Evolutionary conservation across 108 stramenopile species (phyloP).

Genomic region (Cylindrotheca closterium): DNA sequence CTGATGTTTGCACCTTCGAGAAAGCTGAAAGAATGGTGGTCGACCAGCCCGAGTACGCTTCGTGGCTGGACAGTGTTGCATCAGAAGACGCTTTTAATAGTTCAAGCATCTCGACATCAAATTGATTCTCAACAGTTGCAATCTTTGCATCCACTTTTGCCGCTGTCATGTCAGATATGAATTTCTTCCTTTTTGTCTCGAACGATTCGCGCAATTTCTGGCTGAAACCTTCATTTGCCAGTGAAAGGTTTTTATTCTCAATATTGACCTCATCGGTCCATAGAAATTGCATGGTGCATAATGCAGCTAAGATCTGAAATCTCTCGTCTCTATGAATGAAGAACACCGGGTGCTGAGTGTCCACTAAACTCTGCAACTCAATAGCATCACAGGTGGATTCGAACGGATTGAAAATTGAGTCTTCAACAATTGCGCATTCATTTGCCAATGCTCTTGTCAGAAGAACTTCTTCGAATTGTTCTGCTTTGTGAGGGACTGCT

Average conservation of each 20-base stretch:
- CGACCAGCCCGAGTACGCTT: constrained; percentile 9
- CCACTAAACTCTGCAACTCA: constrained; percentile 44
- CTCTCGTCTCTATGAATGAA: constrained; percentile 39
- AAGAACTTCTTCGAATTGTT: constrained; percentile 47
- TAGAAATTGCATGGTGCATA: constrained; percentile 78
- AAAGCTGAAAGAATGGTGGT: constrained; percentile 35
- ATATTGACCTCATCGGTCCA: constrained; percentile 60
- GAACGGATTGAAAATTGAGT: constrained; percentile 35
- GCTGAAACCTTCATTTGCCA: constrained; percentile 7
- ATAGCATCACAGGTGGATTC: constrained; percentile 18
- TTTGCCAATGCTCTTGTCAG: constrained; percentile 36
- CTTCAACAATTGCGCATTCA: constrained; percentile 32
- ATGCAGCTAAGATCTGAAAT: constrained; percentile 63
- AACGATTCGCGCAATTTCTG: constrained; percentile 16
- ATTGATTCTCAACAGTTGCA: constrained; percentile 59
- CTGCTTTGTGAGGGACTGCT: constrained; percentile 50
- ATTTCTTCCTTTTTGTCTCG: constrained; percentile 1
- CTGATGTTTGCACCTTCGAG: constrained; percentile 58
- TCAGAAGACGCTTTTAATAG: constrained; percentile 18
- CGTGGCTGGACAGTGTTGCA: constrained; percentile 3
- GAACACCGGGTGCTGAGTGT: constrained; percentile 58
- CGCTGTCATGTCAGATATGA: constrained; percentile 10
- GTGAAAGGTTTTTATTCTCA: constrained; percentile 11
- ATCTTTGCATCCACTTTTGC: constrained; percentile 57
- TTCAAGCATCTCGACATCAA: constrained; percentile 56